A percentile compares a stretch with the other conserved stretches of the same genome.
Evolutionary conservation across 345 rosid species (phyloP).

Genomic region (Lumnitzera racemosa): DNA sequence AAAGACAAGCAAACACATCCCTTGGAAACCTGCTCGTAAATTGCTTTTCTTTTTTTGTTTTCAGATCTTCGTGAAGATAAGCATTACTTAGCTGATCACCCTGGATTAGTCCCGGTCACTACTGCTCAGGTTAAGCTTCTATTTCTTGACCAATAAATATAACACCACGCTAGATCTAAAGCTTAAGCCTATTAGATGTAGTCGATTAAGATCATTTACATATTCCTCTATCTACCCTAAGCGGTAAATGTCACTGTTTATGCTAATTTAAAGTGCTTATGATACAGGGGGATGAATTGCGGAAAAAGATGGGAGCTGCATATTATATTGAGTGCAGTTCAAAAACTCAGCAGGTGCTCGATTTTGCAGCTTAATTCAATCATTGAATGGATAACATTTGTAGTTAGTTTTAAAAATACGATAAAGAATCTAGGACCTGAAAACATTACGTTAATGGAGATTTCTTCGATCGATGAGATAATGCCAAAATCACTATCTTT

Average conservation of each 20-base stretch:
- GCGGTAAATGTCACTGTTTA: not conserved
- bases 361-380: too few species aligned
- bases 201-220: too few species aligned
- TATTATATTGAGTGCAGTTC: constrained; percentile 98
- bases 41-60: constrained; percentile 7
- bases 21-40: too few species aligned
- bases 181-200: not conserved
- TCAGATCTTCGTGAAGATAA: constrained; percentile 96
- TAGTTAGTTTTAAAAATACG: too few species aligned
- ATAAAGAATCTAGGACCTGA: too few species aligned
- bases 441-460: too few species aligned
- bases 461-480: too few species aligned
- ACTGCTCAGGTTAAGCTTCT: constrained; percentile 65
- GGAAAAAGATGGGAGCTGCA: constrained; percentile 79
- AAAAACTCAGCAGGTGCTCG: constrained; percentile 83
- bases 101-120: constrained; percentile 84
- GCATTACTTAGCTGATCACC: constrained; percentile 91
- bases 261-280: too few species aligned
- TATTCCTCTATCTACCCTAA: not conserved
- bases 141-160: constrained; percentile 1
- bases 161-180: constrained; percentile 4
- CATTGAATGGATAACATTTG: too few species aligned
- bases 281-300: constrained; percentile 86
- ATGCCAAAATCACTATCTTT: too few species aligned
- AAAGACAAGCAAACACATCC: too few species aligned